phyloP scores from a whole-genome alignment of 805 yeast genomes.

The Zygotorulaspora sp. region DNA sequence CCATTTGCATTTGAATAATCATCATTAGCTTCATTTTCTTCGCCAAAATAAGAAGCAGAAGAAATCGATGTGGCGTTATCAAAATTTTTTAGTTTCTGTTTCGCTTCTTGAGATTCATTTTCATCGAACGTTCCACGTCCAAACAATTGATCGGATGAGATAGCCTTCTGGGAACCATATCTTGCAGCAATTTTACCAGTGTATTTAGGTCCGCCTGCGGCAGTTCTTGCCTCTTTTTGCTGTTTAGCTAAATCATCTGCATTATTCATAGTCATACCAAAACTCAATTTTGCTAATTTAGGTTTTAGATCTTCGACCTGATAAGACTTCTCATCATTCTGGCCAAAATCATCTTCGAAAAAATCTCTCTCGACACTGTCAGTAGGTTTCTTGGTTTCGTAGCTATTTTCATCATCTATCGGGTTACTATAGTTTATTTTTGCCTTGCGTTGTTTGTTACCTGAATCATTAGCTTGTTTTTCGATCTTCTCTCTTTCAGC shows the following conservation, averaged over 20 bases:
- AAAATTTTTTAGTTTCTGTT: slow-evolving; percentile 71
- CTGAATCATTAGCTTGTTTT: slow-evolving; percentile 24
- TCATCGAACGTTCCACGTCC: slow-evolving; percentile 85
- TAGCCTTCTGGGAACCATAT: slow-evolving; percentile 87
- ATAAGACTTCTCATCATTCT: slow-evolving; percentile 12
- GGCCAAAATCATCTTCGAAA: slow-evolving; percentile 19
- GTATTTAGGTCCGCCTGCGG: slow-evolving; percentile 55
- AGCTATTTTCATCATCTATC: slow-evolving; percentile 7
- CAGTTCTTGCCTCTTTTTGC: slow-evolving; percentile 36
- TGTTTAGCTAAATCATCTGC: slow-evolving; percentile 45
- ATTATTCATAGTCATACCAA: slow-evolving; percentile 76
- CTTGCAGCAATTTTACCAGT: slow-evolving; percentile 72
- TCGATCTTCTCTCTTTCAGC: slow-evolving; percentile 82
- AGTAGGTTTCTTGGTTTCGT: slow-evolving; percentile 3
- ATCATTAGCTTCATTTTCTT: slow-evolving; percentile 51
- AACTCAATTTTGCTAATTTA: slow-evolving; percentile 76
- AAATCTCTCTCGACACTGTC: slow-evolving; percentile 12
- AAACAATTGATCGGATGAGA: slow-evolving; percentile 91
- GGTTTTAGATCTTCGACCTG: slow-evolving; percentile 44
- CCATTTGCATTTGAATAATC: slow-evolving; percentile 14
- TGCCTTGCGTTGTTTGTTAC: slow-evolving; percentile 20
- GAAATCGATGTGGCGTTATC: slow-evolving; percentile 88
- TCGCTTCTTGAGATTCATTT: slow-evolving; percentile 72
- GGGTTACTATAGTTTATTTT: slow-evolving; percentile 13
- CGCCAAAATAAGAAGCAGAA: slow-evolving; percentile 88